Conservation (phyloP, 805 yeast species). For the Isabelozyma pseudorhagii region DNA sequence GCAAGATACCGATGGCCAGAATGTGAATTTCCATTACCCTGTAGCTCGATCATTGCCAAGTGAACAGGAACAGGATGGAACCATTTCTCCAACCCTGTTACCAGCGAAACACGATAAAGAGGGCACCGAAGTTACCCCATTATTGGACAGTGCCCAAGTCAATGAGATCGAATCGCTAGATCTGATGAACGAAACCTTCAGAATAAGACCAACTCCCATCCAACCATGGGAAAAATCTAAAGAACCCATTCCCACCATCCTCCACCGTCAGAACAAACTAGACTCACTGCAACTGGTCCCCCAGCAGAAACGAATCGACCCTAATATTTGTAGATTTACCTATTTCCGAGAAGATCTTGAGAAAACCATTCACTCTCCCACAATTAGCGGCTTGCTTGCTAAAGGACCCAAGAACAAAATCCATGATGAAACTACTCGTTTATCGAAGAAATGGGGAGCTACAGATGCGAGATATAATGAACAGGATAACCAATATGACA, state of each 20-base stretch:
- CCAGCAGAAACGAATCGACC: constrained; percentile 5
- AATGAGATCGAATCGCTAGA: constrained; percentile 43
- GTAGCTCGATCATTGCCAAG: constrained; percentile 8
- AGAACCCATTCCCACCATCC: constrained; percentile 27
- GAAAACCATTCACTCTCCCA: constrained; percentile 87
- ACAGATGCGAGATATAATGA: constrained; percentile 3
- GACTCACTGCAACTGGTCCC: not conserved
- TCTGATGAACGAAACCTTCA: constrained; percentile 22
- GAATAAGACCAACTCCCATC: constrained; percentile 71
- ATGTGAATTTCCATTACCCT: constrained; percentile 39
- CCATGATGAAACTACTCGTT: constrained; percentile 6
- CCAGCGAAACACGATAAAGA: constrained; percentile 28
- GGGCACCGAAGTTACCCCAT: constrained; percentile 22
- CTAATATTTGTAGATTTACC: constrained; percentile 63
- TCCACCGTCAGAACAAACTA: constrained; percentile 8
- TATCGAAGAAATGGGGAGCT: constrained; percentile 13
- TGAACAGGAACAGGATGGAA: not conserved
- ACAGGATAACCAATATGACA: constrained; percentile 1
- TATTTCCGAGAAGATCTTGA: constrained; percentile 88
- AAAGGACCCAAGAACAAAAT: constrained; percentile 2
- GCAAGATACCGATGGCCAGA: not conserved
- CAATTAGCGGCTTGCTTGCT: constrained; percentile 71
- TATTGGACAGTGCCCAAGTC: constrained; percentile 24
- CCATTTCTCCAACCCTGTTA: not conserved
- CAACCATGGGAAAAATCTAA: constrained; percentile 65